These are phyloP conservation scores for Daphne laureola DNA, from an alignment of 441 rosid genomes.

Conservation along the genomic window DNA sequence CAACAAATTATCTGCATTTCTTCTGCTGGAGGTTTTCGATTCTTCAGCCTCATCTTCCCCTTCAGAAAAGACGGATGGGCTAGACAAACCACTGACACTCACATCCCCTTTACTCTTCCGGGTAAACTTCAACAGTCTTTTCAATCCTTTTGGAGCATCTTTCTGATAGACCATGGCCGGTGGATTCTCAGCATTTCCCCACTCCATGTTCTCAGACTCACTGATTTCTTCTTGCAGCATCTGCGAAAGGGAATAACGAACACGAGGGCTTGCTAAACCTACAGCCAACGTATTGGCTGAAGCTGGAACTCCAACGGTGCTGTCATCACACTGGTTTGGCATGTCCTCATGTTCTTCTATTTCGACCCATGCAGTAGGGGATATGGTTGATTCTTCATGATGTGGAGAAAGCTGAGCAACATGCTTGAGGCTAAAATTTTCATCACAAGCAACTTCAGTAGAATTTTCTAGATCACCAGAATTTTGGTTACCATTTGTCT, in stretches of 20 bases:
- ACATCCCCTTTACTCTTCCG: slow-evolving; percentile 67
- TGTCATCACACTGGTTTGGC: slow-evolving; percentile 21
- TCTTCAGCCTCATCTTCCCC: slow-evolving; percentile 63
- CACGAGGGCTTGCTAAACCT: slow-evolving; percentile 41
- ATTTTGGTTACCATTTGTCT: slow-evolving; percentile 18
- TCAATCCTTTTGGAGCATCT: slow-evolving; percentile 65
- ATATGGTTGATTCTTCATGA: slow-evolving; percentile 43
- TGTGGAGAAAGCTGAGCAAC: slow-evolving; percentile 13
- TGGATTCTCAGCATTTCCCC: slow-evolving; percentile 75
- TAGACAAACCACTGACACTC: slow-evolving; percentile 46
- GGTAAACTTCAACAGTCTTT: slow-evolving; percentile 65
- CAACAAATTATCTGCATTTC: slow-evolving; percentile 38
- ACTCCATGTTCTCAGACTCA: slow-evolving; percentile 49
- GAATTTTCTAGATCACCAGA: slow-evolving; percentile 19
- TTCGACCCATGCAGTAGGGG: slow-evolving; percentile 63
- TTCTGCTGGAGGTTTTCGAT: slow-evolving; percentile 36
- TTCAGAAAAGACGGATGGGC: slow-evolving; percentile 60
- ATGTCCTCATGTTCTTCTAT: slow-evolving; percentile 39
- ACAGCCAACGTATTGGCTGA: slow-evolving; percentile 22
- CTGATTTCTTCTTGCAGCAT: slow-evolving; percentile 74
- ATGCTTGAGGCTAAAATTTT: slow-evolving; percentile 22
- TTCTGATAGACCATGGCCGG: slow-evolving; percentile 48
- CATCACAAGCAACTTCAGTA: slow-evolving; percentile 19
- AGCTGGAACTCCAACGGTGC: slow-evolving; percentile 26
- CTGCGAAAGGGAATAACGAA: slow-evolving; percentile 67